Evolutionary conservation across 345 rosid genomes (phyloP).

Genomic region (thale cress (Arabidopsis thaliana)): TAIR10.1 NC_003070.9:1492001-1492500

Average conservation of each 20-base stretch:
- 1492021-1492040: constrained; percentile 97
- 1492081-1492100: neutral
- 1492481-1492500: neutral
- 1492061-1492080: constrained; percentile 23
- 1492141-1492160: constrained; percentile 91
- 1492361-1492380: constrained; percentile 95
- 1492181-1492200: constrained; percentile 98
- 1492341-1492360: constrained; percentile 94
- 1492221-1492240: constrained; percentile 94
- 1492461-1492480: neutral
- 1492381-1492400: constrained; percentile 79
- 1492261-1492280: constrained; percentile 53
- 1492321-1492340: constrained; percentile 64
- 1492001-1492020: constrained; percentile 97
- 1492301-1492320: neutral
- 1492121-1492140: constrained; percentile 71
- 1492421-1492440: constrained; percentile 58
- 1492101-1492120: constrained; percentile 4
- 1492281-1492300: constrained; percentile 1
- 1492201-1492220: constrained; percentile 88
- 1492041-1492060: constrained; percentile 73
- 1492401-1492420: constrained; percentile 88
- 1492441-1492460: constrained; percentile 16
- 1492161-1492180: constrained; percentile 90
- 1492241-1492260: constrained; percentile 99